Base-by-base conservation (phyloP, 257 asterid genomes). In the Solanum chilense region DNA sequence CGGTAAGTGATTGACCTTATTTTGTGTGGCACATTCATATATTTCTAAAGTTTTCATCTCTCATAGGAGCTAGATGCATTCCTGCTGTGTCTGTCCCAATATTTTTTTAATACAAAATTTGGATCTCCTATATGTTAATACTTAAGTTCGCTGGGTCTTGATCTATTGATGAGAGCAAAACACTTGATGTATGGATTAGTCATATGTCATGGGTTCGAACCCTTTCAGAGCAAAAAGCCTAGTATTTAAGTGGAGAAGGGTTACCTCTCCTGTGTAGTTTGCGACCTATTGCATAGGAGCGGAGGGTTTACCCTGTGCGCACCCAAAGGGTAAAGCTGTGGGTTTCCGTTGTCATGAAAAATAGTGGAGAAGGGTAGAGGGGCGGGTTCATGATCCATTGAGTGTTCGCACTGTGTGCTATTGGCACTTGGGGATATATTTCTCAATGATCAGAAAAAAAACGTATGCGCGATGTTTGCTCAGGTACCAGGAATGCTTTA, bases 1-100 rank as follows among this genome's bases (percentile, higher is more conserved):
- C 88, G 99, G 98, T 96, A 88, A 91, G 87, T 83, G 47, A 23
- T 60, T 31, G 74, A 83, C 73, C 31, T 49, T 25, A 27, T 44
- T 80, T 45, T 33, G 9, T 81, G 60, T 25, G 49, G 45, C n/a
- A 73, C 81, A 9, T 14, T n/a, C 27, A 5, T 82, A 11, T 37
- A 49, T 83, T 83, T 83, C 56, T 62, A 8, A 39, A 62, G 2
- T 84, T 9, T 62, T 62, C 37, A 83, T 23, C 56, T 62, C 60
- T 83, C 23, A 9, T 25, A 25, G 62, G 64, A 78, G 84, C 60
- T 12, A 12, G 64, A 56, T 56, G 64, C n/a, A 56, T 18, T 18
- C 64, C 7, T 56, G 56, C 33, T 11, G 12, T 23, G 35, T 41
- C 60, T 42, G 23, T 76, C 83, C 37, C 14, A 41, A n/a, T 8